A percentile compares a stretch with the other conserved stretches of the same genome.
Evolutionary conservation across 1,139 yeast species (phyloP).

Genomic region (Trichomonascaceae sp.): DNA sequence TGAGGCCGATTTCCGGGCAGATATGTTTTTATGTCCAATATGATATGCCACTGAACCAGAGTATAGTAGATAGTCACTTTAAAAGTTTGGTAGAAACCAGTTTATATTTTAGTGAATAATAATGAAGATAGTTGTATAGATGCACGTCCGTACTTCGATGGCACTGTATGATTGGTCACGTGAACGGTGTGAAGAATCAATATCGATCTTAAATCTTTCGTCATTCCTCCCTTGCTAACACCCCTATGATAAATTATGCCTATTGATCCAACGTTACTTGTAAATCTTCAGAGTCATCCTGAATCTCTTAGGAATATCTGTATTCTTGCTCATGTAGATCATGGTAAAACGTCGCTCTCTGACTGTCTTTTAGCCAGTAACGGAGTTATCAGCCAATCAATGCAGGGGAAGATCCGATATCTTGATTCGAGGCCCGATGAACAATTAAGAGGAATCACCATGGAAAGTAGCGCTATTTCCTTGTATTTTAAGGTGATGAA

Average conservation of each 20-base stretch:
- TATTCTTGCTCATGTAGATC: conserved; percentile 96
- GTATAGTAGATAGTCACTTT: no score
- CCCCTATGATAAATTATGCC: conserved; percentile 20
- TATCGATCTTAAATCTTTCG: neutral
- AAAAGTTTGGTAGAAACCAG: no score
- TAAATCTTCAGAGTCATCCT: conserved; percentile 63
- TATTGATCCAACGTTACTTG: conserved; percentile 55
- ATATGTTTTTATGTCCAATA: no score
- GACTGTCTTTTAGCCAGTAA: conserved; percentile 91
- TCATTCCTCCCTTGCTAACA: neutral
- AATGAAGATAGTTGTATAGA: no score
- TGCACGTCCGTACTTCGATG: no score
- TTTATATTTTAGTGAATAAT: no score
- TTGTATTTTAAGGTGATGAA: conserved; percentile 51
- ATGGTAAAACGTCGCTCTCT: conserved; percentile 92
- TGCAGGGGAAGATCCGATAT: conserved; percentile 93
- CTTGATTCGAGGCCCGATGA: conserved; percentile 95
- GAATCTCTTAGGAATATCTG: conserved; percentile 79
- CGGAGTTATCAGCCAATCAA: conserved; percentile 88
- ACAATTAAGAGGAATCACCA: conserved; percentile 91
- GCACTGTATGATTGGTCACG: no score
- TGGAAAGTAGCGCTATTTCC: conserved; percentile 94
- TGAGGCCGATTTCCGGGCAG: no score
- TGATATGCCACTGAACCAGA: no score
- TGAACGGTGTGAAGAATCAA: no score